These are phyloP conservation scores for Nissolia schottii DNA, from an alignment of 306 rosid species.

Conservation along the genomic window DNA sequence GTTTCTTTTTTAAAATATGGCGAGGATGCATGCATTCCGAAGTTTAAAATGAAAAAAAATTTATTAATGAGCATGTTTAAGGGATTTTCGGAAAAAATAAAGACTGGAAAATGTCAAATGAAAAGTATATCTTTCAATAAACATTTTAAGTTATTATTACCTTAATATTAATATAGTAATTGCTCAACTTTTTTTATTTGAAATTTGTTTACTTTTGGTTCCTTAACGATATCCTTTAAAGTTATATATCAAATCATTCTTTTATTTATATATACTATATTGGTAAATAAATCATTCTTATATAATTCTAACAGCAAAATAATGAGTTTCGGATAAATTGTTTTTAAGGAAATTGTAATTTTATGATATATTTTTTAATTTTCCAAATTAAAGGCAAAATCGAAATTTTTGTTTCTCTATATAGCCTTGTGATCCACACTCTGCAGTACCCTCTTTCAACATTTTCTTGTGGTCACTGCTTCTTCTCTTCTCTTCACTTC, in stretches of 20 bases:
- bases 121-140: not conserved
- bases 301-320: not conserved
- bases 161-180: too few relatives aligned
- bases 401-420: slow-evolving; percentile 23
- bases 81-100: not conserved
- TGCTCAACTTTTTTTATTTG: too few relatives aligned
- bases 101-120: not conserved
- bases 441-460: not conserved
- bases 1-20: too few relatives aligned
- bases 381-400: not conserved
- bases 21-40: not conserved
- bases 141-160: not conserved
- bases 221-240: too few relatives aligned
- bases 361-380: not conserved
- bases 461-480: not conserved
- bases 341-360: not conserved
- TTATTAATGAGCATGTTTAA: not conserved
- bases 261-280: too few relatives aligned
- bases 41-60: not conserved
- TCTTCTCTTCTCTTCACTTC: not conserved
- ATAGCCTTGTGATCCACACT: slow-evolving; percentile 10
- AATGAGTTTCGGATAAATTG: not conserved
- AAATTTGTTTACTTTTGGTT: too few relatives aligned
- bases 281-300: not conserved
- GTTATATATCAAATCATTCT: not conserved